Base-by-base conservation (phyloP, 495 filamentous ascomycete species). In the Penicillium cataractarum region DNA sequence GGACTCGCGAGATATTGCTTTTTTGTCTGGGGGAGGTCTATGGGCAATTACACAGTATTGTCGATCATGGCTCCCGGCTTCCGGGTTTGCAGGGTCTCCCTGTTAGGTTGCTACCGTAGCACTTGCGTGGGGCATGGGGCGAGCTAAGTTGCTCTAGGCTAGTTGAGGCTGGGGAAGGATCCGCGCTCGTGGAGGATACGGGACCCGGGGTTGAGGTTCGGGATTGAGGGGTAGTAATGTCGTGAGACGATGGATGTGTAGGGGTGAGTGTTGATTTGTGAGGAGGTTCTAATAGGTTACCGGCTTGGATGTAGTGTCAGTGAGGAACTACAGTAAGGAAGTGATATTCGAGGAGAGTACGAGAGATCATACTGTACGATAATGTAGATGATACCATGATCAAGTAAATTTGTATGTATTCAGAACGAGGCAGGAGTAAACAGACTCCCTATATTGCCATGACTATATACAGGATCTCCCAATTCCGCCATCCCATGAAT, bases 11-110 rank as follows among this genome's bases (percentile, higher is more conserved):
- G 24, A 6, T 52, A 52, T 52, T 54, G 13, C 19, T 54, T 32
- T 35, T 54, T 35, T n/a, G n/a, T n/a, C 51, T 54, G 46, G 29
- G 40, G 19, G 19, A 42, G 1, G 15, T n/a, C n/a, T n/a, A n/a
- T n/a, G n/a, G n/a, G n/a, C n/a, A n/a, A n/a, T n/a, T n/a, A n/a
- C n/a, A n/a, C n/a, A n/a, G n/a, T n/a, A n/a, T n/a, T n/a, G n/a
- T n/a, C n/a, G n/a, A n/a, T n/a, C n/a, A n/a, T 7, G 42, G 17
- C 24, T 46, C 51, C 51, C 51, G 51, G 31, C n/a, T 54, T 35
- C 51, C 51, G 15, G 51, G 29, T 29, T 50, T 29, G 46, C 46
- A 50, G 7, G 12, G 4, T 21, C 29, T 35, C 15, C 50, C 22
- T 12, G 13, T 9, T 22, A 49, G 6, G 7, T 1, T 50, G 15